Evolutionary conservation across 805 yeast species (phyloP), one percentile per base, ranked within the genome.

Genomic region (Brettanomyces nanus): DNA sequence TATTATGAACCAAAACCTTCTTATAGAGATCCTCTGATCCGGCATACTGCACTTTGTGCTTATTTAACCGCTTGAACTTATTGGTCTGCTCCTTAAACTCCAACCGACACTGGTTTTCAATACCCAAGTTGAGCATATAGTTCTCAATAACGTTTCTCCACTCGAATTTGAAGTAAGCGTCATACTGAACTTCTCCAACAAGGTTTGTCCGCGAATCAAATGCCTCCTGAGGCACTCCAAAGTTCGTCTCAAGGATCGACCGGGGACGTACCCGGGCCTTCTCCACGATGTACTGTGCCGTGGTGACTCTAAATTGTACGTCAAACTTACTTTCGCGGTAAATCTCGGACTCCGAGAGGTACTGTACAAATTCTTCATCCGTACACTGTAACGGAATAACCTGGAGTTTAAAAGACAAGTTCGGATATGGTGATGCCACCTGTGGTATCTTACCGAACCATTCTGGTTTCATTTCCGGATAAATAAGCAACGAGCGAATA

Each of bases 91-190:
- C 61, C 48, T 75, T 75, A 52, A 76, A 82, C 49, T 82, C 86
- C 26, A 63, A 61, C 17, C 85, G 67, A 47, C 86, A 78, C 53
- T 82, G 86, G 13, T 79, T 75, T 47, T 80, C 86, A 34, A 80
- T 80, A 4, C 76, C 84, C 22, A 80, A 61, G 50, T 76, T 77
- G 27, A 80, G 56, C 27, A 78, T 48, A 49, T 73, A 82, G 56
- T 80, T 81, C 45, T 82, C 90, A 41, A 82, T 77, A 20, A 82
- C 70, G 49, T 80, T 77, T 46, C 89, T 63, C 85, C 87, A 80
- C 53, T 81, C 84, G 19, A 50, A 58, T 39, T 58, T 58, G 22
- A 53, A 48, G 36, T 52, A 59, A 15, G 45, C 43, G 31, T 53
- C 58, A 31, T 44, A 47, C 14, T 51, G 48, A 6, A 44, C 35